phyloP scores from a whole-genome alignment of 2,329 filamentous ascomycete species.

The Drechslerella dactyloides region DNA sequence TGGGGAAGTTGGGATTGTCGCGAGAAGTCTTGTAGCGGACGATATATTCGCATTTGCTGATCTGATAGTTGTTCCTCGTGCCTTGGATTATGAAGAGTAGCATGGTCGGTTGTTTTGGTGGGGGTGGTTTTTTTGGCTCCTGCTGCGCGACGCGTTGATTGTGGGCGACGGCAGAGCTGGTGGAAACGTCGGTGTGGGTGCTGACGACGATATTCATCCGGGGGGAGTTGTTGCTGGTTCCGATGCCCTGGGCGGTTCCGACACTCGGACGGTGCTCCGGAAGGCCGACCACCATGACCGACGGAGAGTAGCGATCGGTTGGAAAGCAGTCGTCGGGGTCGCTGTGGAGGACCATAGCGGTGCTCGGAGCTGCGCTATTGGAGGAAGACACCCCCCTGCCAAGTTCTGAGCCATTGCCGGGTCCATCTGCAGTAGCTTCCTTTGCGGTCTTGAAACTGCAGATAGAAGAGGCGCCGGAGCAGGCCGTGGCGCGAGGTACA shows the following conservation, averaged over 20 bases:
- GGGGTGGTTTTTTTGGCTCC: neutral
- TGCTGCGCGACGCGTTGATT: constrained; percentile 1
- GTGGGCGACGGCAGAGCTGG: neutral
- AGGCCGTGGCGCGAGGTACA: neutral
- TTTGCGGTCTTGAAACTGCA: constrained; percentile 6
- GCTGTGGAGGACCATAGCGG: constrained; percentile 11
- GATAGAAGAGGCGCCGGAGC: constrained; percentile 3
- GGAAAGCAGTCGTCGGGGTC: neutral
- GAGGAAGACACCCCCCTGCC: neutral
- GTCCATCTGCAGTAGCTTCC: neutral
- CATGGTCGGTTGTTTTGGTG: constrained; percentile 17
- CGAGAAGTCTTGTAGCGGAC: constrained; percentile 27
- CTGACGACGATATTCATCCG: neutral
- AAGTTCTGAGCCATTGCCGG: neutral
- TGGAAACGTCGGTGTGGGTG: neutral
- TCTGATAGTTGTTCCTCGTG: constrained; percentile 15
- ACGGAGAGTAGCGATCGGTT: constrained; percentile 8
- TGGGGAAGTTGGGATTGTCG: constrained; percentile 12
- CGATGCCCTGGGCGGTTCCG: neutral
- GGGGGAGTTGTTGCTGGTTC: neutral
- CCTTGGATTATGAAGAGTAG: constrained; percentile 25
- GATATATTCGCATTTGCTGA: constrained; percentile 20
- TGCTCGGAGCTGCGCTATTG: neutral
- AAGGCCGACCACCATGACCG: neutral
- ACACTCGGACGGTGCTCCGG: neutral